These are phyloP conservation scores for Clonostachys sp. DNA, from an alignment of 2,329 filamentous ascomycete species.

Conservation along the genomic window DNA sequence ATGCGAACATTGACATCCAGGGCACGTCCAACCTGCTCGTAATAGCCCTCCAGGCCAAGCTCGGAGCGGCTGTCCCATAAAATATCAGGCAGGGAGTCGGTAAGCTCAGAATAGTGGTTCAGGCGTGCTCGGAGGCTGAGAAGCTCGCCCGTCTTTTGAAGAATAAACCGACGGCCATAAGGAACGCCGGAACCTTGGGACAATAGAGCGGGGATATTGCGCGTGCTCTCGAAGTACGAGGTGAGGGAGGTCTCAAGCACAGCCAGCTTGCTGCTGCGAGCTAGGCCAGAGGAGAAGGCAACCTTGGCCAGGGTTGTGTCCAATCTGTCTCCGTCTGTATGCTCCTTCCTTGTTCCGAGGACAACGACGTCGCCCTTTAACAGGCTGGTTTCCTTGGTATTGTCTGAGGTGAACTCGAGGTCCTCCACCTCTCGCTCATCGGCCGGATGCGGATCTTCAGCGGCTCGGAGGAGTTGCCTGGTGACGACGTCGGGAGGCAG, in stretches of 20 bases:
- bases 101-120: slow-evolving; percentile 95
- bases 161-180: slow-evolving; percentile 66
- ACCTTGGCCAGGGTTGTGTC: slow-evolving; percentile 82
- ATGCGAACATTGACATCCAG: slow-evolving; percentile 91
- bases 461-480: slow-evolving; percentile 68
- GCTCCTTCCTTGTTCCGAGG: slow-evolving; percentile 67
- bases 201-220: slow-evolving; percentile 74
- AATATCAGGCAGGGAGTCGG: slow-evolving; percentile 88
- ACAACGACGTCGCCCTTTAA: slow-evolving; percentile 88
- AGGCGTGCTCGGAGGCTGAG: slow-evolving; percentile 85
- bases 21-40: slow-evolving; percentile 85
- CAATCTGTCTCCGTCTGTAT: slow-evolving; percentile 35
- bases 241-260: slow-evolving; percentile 81
- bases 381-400: slow-evolving; percentile 64
- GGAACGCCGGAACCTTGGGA: slow-evolving; percentile 50
- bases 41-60: slow-evolving; percentile 87
- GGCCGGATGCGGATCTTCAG: slow-evolving; percentile 66
- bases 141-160: slow-evolving; percentile 90
- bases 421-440: slow-evolving; percentile 78
- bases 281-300: slow-evolving; percentile 91
- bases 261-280: slow-evolving; percentile 87
- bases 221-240: slow-evolving; percentile 82
- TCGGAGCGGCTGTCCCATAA: slow-evolving; percentile 95
- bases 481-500: slow-evolving; percentile 74
- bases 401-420: slow-evolving; percentile 79